These are phyloP conservation scores for Solanum aculeatissimum DNA, from an alignment of 305 asterid species.

Conservation along the genomic window DNA sequence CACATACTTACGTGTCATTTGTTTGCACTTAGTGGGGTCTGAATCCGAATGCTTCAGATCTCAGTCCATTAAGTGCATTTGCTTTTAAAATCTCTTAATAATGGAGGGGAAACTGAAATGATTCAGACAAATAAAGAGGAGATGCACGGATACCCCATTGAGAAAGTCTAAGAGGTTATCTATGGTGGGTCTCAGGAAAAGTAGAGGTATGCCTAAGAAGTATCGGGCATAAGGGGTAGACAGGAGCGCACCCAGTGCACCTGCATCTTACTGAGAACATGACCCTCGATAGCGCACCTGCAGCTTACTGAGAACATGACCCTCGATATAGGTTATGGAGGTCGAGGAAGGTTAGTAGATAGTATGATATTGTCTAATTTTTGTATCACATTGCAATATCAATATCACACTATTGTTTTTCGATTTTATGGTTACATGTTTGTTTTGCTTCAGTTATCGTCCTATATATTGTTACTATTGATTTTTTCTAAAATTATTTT, in stretches of 20 bases:
- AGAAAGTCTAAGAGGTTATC: neutral
- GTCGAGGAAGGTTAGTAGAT: neutral
- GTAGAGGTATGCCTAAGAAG: neutral
- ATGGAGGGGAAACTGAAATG: neutral
- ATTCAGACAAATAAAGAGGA: neutral
- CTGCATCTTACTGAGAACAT: neutral
- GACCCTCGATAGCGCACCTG: neutral
- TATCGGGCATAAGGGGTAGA: neutral
- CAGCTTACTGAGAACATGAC: neutral
- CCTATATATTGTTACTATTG: neutral
- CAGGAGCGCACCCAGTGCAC: too few relatives aligned
- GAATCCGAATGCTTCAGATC: neutral
- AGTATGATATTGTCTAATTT: neutral
- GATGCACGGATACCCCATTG: neutral
- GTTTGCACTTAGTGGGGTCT: neutral
- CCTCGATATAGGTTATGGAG: neutral
- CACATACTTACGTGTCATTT: neutral
- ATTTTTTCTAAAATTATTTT: neutral
- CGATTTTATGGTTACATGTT: neutral
- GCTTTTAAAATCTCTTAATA: neutral
- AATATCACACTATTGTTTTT: neutral
- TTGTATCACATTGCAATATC: neutral
- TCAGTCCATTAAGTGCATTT: neutral
- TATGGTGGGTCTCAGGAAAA: neutral
- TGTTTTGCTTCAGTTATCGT: neutral